Percentiles rank a stretch among this genome's conserved stretches.
phyloP scores from a whole-genome alignment of 208 protist species.

The Angomonas deanei region DNA sequence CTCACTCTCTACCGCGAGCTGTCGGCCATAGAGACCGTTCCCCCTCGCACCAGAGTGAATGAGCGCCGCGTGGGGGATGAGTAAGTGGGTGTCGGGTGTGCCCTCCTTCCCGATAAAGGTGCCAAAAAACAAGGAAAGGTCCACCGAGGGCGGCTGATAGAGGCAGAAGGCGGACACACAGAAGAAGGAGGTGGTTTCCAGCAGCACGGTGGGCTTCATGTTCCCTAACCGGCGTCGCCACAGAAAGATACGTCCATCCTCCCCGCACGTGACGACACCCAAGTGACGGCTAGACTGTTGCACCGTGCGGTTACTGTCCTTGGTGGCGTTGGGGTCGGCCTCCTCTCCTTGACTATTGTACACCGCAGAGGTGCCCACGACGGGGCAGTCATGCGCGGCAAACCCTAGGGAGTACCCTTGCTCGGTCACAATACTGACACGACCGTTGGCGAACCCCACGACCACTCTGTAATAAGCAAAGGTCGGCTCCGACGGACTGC shows the following conservation, averaged over 20 bases:
- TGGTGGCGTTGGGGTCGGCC: background rate
- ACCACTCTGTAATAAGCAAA: constrained; percentile 55
- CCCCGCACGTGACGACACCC: constrained; percentile 55
- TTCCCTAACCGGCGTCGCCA: constrained; percentile 29
- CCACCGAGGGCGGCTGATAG: constrained; percentile 20
- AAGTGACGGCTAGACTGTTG: constrained; percentile 30
- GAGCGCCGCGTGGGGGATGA: constrained; percentile 1
- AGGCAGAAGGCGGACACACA: constrained; percentile 22
- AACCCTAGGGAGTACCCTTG: constrained; percentile 64
- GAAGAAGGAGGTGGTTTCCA: constrained; percentile 16
- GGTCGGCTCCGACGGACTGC: background rate
- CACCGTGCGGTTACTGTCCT: background rate
- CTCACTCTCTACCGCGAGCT: background rate
- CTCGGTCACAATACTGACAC: constrained; percentile 75
- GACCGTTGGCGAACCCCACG: constrained; percentile 64
- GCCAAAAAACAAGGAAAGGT: constrained; percentile 8
- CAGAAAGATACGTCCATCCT: constrained; percentile 47
- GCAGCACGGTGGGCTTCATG: constrained; percentile 24
- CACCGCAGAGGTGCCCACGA: constrained; percentile 49
- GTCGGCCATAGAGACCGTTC: background rate
- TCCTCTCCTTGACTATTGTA: background rate
- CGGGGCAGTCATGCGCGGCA: constrained; percentile 51
- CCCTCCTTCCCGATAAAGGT: background rate
- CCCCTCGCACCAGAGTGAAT: background rate
- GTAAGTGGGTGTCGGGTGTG: background rate